These are phyloP conservation scores for Lipomyces anomalus DNA, from an alignment of 805 yeast species.

Conservation along the genomic window DNA sequence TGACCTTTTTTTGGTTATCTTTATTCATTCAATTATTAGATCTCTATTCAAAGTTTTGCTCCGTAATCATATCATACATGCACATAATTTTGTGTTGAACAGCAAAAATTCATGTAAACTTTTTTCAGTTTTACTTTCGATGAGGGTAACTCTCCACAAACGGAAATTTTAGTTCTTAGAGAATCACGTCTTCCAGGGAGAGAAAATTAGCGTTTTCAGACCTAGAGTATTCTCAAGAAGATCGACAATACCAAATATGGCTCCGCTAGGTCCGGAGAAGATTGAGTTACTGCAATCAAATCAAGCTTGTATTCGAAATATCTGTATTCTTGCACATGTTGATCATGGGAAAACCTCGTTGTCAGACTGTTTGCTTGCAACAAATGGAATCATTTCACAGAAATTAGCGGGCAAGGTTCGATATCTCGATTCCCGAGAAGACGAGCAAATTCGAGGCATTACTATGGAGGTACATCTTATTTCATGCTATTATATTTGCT, in stretches of 20 bases:
- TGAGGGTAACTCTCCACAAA: neutral
- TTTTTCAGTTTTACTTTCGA: too few species aligned
- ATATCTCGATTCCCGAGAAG: slow-evolving; percentile 87
- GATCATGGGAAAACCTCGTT: slow-evolving; percentile 98
- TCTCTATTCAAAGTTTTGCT: too few species aligned
- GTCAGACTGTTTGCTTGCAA: slow-evolving; percentile 85
- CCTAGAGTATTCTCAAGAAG: neutral
- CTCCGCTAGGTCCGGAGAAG: slow-evolving; percentile 50
- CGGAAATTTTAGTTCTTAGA: neutral
- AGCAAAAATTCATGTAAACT: too few species aligned
- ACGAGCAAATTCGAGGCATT: slow-evolving; percentile 92
- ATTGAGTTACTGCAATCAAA: slow-evolving; percentile 62
- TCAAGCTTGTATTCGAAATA: slow-evolving; percentile 70
- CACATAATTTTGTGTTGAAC: too few species aligned
- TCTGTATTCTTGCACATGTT: slow-evolving; percentile 94
- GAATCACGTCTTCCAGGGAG: neutral
- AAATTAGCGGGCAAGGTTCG: slow-evolving; percentile 93
- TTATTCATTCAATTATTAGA: too few species aligned
- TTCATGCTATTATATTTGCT: neutral
- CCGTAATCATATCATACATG: too few species aligned
- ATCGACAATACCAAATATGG: slow-evolving; percentile 13
- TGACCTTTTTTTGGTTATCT: too few species aligned
- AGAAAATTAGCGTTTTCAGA: neutral
- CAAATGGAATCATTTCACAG: slow-evolving; percentile 93
- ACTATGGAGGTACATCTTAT: slow-evolving; percentile 67